phyloP scores from a whole-genome alignment of 1,284 basidiomycete genomes.

The Quambalaria eucalypti region DNA sequence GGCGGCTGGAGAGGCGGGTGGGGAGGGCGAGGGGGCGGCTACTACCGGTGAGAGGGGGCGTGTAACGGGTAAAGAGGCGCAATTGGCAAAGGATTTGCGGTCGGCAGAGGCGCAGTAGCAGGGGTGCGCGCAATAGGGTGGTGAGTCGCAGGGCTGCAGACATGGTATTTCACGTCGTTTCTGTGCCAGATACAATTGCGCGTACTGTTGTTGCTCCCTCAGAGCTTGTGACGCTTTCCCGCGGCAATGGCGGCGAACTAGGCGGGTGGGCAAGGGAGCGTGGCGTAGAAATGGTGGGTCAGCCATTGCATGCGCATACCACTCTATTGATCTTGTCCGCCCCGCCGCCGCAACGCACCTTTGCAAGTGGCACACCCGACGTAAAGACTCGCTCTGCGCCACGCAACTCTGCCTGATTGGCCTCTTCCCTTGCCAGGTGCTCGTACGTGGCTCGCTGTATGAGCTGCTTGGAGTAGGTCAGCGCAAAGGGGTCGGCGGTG shows the following conservation, averaged over 20 bases:
- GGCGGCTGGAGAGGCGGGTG: not conserved
- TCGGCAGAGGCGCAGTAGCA: not conserved
- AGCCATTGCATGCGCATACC: not conserved
- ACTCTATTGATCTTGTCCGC: not conserved
- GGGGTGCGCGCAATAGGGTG: no score
- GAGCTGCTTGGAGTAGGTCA: slow-evolving; percentile 28
- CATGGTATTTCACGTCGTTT: no score
- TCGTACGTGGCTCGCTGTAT: slow-evolving; percentile 23
- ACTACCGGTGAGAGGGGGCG: not conserved
- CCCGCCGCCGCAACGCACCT: not conserved
- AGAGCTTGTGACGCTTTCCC: not conserved
- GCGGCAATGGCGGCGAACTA: not conserved
- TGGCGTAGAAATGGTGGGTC: no score
- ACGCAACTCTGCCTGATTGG: slow-evolving; percentile 21
- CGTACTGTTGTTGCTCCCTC: no score
- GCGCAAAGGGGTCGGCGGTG: slow-evolving; percentile 16
- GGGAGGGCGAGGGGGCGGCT: not conserved
- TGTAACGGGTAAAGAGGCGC: not conserved
- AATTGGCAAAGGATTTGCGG: not conserved
- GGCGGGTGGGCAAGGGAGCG: not conserved
- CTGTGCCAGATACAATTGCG: no score
- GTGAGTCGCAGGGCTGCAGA: no score
- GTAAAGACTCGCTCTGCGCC: slow-evolving; percentile 1
- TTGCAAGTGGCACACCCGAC: not conserved
- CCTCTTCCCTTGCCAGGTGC: slow-evolving; percentile 11